Base-by-base conservation (phyloP, 352 stramenopile genomes). In the Thalassiosira mediterranea region DNA sequence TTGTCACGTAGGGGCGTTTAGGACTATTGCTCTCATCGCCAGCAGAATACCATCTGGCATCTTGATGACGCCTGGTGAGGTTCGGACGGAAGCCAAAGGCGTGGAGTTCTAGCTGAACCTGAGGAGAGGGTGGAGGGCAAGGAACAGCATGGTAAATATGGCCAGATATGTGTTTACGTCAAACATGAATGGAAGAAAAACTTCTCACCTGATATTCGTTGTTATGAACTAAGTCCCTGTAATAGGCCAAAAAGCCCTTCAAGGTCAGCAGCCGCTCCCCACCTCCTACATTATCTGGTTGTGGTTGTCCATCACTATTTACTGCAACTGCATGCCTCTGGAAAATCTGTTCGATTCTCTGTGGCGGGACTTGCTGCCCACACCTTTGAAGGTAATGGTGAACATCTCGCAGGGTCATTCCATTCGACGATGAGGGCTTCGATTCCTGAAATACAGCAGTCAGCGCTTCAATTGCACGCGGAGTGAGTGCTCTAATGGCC, bases 201-300 rank as follows among this genome's bases (percentile, higher is more conserved):
- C 37, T 15, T 59, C 72, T 79, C 60, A 88, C 86, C 49, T 86
- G 54, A 25, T 42, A 51, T 49, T 93, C 87, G 68, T 88, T 86
- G 8, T 52, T 81, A 52, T 91, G 82, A n/a, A 78, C 61, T n/a
- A 54, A 63, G 57, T 92, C 85, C 31, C 73, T 67, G 62, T 94
- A 93, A 60, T 93, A 92, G 2, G 74, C 78, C 17, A 94, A 76
- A 67, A 94, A 94, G n/a, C 89, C 89, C 28, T 90, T 73, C 11
- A 91, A 57, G 59, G 59, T 90, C 4, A 94, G 61, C 58, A 84
- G 66, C 46, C 73, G 78, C 0, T 3, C 54, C n/a, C 58, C 75
- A 40, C 52, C 61, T 19, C 28, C 32, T 3, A 56, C 57, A 28
- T 64, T 63, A 15, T 76, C 74, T 31, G 59, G 60, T 56, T 60